Base-by-base conservation (phyloP, 1,139 yeast genomes). In the Saccharomyces uvarum region DNA sequence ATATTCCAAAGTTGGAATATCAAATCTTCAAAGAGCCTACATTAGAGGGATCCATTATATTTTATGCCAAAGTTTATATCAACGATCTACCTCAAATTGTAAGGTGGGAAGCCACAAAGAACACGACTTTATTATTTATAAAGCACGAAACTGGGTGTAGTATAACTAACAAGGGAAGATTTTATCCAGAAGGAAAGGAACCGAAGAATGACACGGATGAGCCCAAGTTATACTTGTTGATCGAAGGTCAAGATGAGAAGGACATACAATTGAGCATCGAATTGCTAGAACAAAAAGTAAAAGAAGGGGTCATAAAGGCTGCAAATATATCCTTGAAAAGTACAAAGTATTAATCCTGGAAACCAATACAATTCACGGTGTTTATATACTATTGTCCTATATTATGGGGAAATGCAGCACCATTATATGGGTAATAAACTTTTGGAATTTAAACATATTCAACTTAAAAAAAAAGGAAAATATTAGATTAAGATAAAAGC, bases 21-120 rank as follows among this genome's bases (percentile, higher is more conserved):
- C 61, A 63, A 14, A 60, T 68, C 2, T 50, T 55, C 3, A 58
- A 59, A 51, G 61, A 57, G 24, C 31, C 24, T 28, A 14, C 32
- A 63, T 59, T 2, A 61, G 64, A 89, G 0, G 90, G 84, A 58
- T 73, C 77, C 26, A 79, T 85, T 28, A 78, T 81, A 29, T 88
- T 76, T 73, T 86, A 84, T 63, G 86, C 96, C 0, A 78, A 82
- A 47, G 77, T 93, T 54, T 81, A 82, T 52, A 84, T 91, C 60
- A 93, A 93, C 63, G 97, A 93, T 66, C 75, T 88, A 31, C 97
- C 98, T 0, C 93, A 87, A 64, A 77, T 80, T 49, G 93, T 91
- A 0, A 75, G 99, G 61, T 86, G 96, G 95, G 78, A 78, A 52
- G 91, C 88, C 4, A 84, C 91, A 3, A 84, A 86, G 58, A 78